phyloP scores from a whole-genome alignment of 768 basidiomycete species.

The Lentinula boryana region DNA sequence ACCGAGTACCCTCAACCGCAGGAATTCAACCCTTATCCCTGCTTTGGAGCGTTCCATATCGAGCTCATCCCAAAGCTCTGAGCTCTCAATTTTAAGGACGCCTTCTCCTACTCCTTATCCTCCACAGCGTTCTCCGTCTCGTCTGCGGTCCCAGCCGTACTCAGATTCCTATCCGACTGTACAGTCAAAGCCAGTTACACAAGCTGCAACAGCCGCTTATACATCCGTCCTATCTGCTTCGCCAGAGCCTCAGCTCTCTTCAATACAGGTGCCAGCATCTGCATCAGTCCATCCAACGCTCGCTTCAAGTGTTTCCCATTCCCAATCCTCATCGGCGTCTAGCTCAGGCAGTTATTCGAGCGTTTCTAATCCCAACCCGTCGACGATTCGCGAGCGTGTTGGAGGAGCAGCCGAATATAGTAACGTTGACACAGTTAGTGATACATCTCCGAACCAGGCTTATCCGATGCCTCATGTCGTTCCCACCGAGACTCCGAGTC shows the following conservation, averaged over 20 bases:
- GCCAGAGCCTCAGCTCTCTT: background rate
- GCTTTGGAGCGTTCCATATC: background rate
- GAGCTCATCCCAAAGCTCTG: constrained; percentile 1
- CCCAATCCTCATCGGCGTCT: background rate
- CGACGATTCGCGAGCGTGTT: background rate
- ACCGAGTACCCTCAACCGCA: background rate
- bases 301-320: background rate
- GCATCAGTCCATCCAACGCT: background rate
- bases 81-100: background rate
- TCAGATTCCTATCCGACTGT: background rate
- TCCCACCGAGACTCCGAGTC: background rate
- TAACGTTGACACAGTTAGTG: background rate
- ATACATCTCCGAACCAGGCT: background rate
- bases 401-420: background rate
- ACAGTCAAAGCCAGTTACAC: background rate
- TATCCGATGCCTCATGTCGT: constrained; percentile 5
- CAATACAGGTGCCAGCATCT: background rate
- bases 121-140: background rate
- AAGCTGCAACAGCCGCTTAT: background rate
- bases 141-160: background rate
- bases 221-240: background rate
- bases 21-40: background rate
- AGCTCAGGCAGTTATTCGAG: background rate
- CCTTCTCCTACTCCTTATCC: background rate
- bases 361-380: background rate